Evolutionary conservation across 1,139 yeast genomes (phyloP), one percentile per base, ranked within the genome.

Genomic region (Pichia sp.): DNA sequence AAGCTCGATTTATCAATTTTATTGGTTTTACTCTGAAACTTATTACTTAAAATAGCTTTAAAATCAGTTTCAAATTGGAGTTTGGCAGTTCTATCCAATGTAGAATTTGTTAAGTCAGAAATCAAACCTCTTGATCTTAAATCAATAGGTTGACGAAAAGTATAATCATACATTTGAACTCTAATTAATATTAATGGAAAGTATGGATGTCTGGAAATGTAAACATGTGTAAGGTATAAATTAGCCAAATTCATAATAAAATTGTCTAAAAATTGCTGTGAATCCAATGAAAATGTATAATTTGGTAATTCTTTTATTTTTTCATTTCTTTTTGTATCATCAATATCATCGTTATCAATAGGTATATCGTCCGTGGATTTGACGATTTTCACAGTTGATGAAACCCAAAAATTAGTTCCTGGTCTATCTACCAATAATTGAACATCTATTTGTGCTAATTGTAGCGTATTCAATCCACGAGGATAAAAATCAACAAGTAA

Each of bases 361-460:
- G 46, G 41, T 4, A 42, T 20, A 11, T 42, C 39, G 8, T 33
- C 38, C 2, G 37, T 28, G 2, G 39, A 22, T 32, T 40, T 34
- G 2, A 40, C 37, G 50, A 76, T 73, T 48, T 65, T 62, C 0
- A 80, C 75, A 0, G 78, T 73, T 3, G 86, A 76, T 40, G 74
- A 73, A 3, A 72, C 66, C 90, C 95, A 85, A 25, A 62, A 62
- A 53, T 68, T 73, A 1, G 68, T 51, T 36, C 66, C 64, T 0
- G 86, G 81, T 40, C 73, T 70, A 53, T 80, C 82, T 4, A 82
- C 74, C 35, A 84, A 66, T 38, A 73, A 58, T 53, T 80, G 84
- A 47, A 84, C 76, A 55, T 86, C 95, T 8, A 84, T 64, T 52
- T 84, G 90, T 0, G 95, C 83, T 39, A 80, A 60, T 57, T 86